Percentiles rank a stretch among this genome's conserved stretches.
phyloP scores from a whole-genome alignment of 2,329 filamentous ascomycete species.

The Westerdykella aurantiaca region DNA sequence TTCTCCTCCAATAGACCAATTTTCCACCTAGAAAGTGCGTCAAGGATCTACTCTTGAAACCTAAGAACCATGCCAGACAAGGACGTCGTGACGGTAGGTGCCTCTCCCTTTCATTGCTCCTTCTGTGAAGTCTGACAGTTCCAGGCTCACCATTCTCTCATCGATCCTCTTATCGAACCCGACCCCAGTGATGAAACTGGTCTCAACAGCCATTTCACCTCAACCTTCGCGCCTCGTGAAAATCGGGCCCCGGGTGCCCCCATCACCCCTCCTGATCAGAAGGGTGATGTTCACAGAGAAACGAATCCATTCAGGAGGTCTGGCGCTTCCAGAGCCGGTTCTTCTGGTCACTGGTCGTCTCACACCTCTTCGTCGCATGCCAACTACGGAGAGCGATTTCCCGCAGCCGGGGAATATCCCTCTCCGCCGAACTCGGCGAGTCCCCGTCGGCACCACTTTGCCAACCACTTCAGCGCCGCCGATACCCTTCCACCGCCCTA shows the following conservation, averaged over 20 bases:
- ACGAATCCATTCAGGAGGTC: conserved; percentile 38
- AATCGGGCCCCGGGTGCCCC: conserved; percentile 10
- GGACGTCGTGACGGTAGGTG: neutral
- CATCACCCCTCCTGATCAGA: conserved; percentile 24
- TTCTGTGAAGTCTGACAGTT: conserved; percentile 5
- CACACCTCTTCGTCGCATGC: conserved; percentile 18
- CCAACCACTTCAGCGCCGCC: conserved; percentile 27
- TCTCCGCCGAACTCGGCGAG: conserved; percentile 53
- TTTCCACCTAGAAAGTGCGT: neutral
- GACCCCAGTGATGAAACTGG: conserved; percentile 64
- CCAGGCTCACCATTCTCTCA: conserved; percentile 60
- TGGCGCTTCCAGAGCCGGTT: conserved; percentile 27
- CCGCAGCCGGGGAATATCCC: conserved; percentile 34
- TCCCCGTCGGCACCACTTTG: conserved; percentile 41
- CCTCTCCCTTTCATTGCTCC: neutral
- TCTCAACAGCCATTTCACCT: conserved; percentile 53
- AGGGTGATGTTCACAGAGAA: conserved; percentile 26
- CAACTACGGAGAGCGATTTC: conserved; percentile 11
- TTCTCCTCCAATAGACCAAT: neutral
- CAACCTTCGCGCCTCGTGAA: conserved; percentile 39
- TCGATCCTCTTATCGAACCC: conserved; percentile 63
- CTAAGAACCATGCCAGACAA: conserved; percentile 6
- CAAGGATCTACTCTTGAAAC: neutral
- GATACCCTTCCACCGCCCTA: conserved; percentile 28
- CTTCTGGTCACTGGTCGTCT: conserved; percentile 14